Percentiles rank a stretch among this genome's conserved stretches.
These are phyloP conservation scores for Lodderomyces pseudojiufengensis DNA, from an alignment of 1,139 yeast species.

Conservation along the genomic window DNA sequence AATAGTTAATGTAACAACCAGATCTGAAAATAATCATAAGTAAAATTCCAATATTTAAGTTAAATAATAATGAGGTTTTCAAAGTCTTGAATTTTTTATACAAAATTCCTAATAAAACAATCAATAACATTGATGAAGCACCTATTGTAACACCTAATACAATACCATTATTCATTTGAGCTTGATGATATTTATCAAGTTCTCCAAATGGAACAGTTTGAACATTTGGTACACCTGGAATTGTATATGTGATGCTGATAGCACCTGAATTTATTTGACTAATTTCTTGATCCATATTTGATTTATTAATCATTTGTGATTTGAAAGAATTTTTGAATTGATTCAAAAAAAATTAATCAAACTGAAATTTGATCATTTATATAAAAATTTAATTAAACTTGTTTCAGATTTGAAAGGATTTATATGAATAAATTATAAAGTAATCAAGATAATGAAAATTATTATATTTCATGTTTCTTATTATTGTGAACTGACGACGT, in stretches of 20 bases:
- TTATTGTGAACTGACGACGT: no score
- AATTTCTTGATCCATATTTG: slow-evolving; percentile 1
- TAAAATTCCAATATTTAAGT: slow-evolving; percentile 61
- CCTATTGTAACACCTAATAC: slow-evolving; percentile 27
- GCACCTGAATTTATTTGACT: slow-evolving; percentile 2
- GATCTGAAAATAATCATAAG: slow-evolving; percentile 55
- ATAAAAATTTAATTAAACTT: no score
- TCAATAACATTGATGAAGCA: slow-evolving; percentile 20
- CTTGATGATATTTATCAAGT: slow-evolving; percentile 6
- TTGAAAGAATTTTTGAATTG: neutral
- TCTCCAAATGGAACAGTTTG: slow-evolving; percentile 8
- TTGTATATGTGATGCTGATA: slow-evolving; percentile 8
- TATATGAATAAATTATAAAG: no score
- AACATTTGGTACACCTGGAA: slow-evolving; percentile 8
- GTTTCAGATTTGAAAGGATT: no score
- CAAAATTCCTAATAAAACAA: slow-evolving; percentile 29
- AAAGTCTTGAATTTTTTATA: slow-evolving; percentile 35
- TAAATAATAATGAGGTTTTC: slow-evolving; percentile 52
- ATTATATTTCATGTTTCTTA: no score
- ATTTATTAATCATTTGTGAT: no score
- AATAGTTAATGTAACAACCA: slow-evolving; percentile 50
- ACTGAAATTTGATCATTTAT: no score
- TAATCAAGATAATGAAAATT: no score
- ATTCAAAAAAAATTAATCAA: neutral
- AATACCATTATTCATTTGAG: slow-evolving; percentile 5